Percentiles rank a stretch among this genome's conserved stretches.
Evolutionary conservation across 108 stramenopile species (phyloP).

Genomic region (Skeletonema marinoi): DNA sequence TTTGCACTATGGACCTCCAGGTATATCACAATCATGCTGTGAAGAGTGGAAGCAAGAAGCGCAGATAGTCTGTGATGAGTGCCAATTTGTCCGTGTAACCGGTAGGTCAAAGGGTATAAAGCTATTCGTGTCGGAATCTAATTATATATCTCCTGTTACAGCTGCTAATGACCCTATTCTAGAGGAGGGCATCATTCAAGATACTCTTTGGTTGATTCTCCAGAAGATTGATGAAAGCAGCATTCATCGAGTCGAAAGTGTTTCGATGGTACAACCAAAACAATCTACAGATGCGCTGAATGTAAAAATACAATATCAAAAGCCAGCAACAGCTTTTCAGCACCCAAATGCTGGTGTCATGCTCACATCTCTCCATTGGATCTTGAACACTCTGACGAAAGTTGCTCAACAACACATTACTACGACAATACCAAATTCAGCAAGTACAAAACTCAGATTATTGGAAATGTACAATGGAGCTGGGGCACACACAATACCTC

Average conservation of each 20-base stretch:
- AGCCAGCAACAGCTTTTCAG: conserved; percentile 74
- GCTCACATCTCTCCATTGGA: conserved; percentile 69
- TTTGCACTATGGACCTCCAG: conserved; percentile 58
- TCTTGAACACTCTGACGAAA: conserved; percentile 46
- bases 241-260: background rate
- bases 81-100: conserved; percentile 43
- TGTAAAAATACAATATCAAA: conserved; percentile 52
- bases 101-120: conserved; percentile 57
- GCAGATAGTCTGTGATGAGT: conserved; percentile 25
- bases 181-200: conserved; percentile 31
- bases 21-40: background rate
- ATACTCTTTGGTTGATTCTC: conserved; percentile 35
- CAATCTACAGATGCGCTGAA: background rate
- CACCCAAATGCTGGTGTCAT: conserved; percentile 81
- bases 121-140: conserved; percentile 1
- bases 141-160: background rate
- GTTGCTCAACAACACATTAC: conserved; percentile 24
- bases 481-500: conserved; percentile 81
- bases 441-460: conserved; percentile 15
- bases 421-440: background rate
- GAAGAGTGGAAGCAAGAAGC: conserved; percentile 54
- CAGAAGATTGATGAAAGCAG: background rate
- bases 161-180: background rate
- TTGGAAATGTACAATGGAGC: conserved; percentile 85
- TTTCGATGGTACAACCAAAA: conserved; percentile 19